Percentiles rank a stretch among this genome's conserved stretches.
Conservation (phyloP, 2,329 filamentous ascomycete genomes). For the Ophiognomonia clavigignenti-juglandacearum region DNA sequence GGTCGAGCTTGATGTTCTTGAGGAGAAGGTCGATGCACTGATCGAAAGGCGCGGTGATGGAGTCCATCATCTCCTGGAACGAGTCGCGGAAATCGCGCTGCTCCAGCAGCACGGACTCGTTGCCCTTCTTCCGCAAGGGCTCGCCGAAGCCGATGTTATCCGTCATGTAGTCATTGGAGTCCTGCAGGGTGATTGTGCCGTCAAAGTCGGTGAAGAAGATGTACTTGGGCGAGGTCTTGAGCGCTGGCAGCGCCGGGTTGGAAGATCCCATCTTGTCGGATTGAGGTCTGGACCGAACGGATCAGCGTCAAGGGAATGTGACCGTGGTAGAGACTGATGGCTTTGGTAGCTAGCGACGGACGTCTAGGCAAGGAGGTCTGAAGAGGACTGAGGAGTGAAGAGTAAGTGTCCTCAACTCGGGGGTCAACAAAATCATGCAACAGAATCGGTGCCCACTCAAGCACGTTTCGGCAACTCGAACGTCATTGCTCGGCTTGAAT, state of each 20-base stretch:
- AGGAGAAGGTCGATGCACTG: conserved; percentile 76
- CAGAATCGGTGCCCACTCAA: too few species aligned
- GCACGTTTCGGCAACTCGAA: too few species aligned
- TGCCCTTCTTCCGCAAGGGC: conserved; percentile 65
- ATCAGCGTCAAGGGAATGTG: not conserved
- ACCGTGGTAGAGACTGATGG: too few species aligned
- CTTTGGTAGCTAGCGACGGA: too few species aligned
- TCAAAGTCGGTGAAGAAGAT: conserved; percentile 99
- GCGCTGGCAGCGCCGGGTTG: conserved; percentile 45
- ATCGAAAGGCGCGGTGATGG: conserved; percentile 72
- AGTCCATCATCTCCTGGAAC: conserved; percentile 91
- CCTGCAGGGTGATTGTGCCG: conserved; percentile 79
- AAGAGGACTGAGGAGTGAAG: not conserved
- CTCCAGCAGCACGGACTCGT: conserved; percentile 70
- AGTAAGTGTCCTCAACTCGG: too few species aligned
- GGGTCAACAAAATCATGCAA: too few species aligned
- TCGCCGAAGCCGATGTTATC: conserved; percentile 85
- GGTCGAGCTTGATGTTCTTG: conserved; percentile 83
- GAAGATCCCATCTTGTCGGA: conserved; percentile 36
- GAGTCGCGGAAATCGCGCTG: conserved; percentile 73
- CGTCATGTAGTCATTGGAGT: conserved; percentile 69
- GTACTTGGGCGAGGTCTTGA: conserved; percentile 71
- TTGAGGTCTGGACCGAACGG: not conserved
- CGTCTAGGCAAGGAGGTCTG: not conserved
- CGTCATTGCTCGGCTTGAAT: too few species aligned